Evolutionary conservation across 148 eudicot species (phyloP).

Genomic region (Limonium bicolor): DNA sequence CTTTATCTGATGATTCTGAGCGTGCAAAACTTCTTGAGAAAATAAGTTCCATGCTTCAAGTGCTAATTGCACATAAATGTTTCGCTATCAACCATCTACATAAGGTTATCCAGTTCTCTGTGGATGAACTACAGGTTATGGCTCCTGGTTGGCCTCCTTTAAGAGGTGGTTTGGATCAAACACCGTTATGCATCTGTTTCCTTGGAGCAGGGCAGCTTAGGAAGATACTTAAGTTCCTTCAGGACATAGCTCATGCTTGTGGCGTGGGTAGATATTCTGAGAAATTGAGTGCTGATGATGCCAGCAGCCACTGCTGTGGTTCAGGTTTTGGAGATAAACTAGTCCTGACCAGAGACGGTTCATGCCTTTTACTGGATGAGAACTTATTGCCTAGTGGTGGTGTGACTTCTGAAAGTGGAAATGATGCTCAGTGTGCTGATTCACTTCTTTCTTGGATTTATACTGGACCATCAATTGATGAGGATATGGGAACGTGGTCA

Average conservation of each 20-base stretch:
- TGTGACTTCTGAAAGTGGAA: constrained; percentile 13
- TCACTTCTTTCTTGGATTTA: constrained; percentile 79
- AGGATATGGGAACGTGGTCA: constrained; percentile 56
- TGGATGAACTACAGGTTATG: constrained; percentile 57
- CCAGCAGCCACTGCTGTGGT: constrained; percentile 13
- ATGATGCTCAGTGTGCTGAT: constrained; percentile 25
- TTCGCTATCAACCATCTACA: constrained; percentile 65
- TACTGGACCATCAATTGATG: constrained; percentile 40
- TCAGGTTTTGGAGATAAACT: constrained; percentile 34
- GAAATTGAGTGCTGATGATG: constrained; percentile 34
- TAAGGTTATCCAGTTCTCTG: constrained; percentile 51
- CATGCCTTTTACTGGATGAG: constrained; percentile 54
- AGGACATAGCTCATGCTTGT: constrained; percentile 58
- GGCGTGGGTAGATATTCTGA: constrained; percentile 55
- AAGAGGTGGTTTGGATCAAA: constrained; percentile 44
- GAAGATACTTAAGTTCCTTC: constrained; percentile 54
- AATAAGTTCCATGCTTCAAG: constrained; percentile 37
- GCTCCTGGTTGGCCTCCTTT: constrained; percentile 65
- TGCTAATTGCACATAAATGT: constrained; percentile 49
- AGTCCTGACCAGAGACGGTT: constrained; percentile 42
- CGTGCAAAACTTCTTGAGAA: constrained; percentile 67
- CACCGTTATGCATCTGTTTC: constrained; percentile 85
- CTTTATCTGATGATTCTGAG: constrained; percentile 62
- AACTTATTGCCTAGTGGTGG: constrained; percentile 25
- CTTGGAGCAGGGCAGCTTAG: constrained; percentile 53